Base-by-base conservation (phyloP, 345 rosid genomes). In the Brassica rapa region DNA sequence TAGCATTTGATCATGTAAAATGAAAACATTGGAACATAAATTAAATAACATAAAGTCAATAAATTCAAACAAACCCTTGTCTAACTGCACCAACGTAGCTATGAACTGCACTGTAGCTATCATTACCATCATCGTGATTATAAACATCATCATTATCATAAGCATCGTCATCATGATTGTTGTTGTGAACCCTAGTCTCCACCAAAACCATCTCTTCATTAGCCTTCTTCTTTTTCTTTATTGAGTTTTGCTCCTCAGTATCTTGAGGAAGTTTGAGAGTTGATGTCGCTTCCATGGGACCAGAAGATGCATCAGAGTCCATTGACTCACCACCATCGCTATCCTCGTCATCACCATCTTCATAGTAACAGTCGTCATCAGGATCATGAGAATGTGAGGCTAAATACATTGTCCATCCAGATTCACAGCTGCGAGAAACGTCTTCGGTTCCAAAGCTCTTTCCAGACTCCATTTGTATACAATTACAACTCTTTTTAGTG, bases 271-370 rank as follows among this genome's bases (percentile, higher is more conserved):
- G 71, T 14, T 62, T 68, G 35, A 80, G 71, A 74, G 5, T 63
- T 24, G 69, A 73, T 10, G 74, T 79, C 16, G 74, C 71, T 70
- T 80, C 79, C 83, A 80, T 74, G 6, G 88, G 92, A 49, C 92
- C 89, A 60, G 94, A 90, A 75, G 92, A 88, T 46, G 94, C 94
- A 81, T 90, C 94, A 23, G 94, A 90, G 37, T 85, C 86, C 94
- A 90, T 87, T 16, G 94, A 90, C 65, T 90, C 94, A 83, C 82
- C 59, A 53, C 71, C 75, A 53, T 61, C n/a, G 33, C 79, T 71
- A 66, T 81, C 77, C 59, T 39, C 76, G 49, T 72, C 63, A 33
- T 61, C 70, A 32, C 75, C 78, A 5, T 74, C 70, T 55, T 75
- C 51, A 53, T 68, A 55, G 46, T 68, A 41, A 73, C 57, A 75